Percentiles rank a stretch among this genome's conserved stretches.
Evolutionary conservation across 257 asterid genomes (phyloP).

Genomic region (Solanum peruvianum): DNA sequence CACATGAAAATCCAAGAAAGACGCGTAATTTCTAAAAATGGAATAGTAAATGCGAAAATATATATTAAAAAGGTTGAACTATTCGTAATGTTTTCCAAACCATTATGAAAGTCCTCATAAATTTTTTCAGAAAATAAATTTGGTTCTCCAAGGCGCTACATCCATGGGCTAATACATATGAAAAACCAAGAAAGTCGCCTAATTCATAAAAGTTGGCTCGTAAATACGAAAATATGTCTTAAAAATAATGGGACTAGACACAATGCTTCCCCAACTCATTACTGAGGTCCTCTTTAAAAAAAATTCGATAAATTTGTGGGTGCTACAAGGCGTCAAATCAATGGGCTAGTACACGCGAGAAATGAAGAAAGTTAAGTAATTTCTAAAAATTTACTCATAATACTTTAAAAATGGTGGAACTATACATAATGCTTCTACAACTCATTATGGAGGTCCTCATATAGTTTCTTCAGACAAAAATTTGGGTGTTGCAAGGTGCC

Average conservation of each 20-base stretch:
- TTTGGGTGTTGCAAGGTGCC: neutral
- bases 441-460: neutral
- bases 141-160: neutral
- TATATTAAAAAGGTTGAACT: too few relatives aligned
- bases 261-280: neutral
- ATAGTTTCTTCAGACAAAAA: too few relatives aligned
- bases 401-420: neutral
- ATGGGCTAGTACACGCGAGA: too few relatives aligned
- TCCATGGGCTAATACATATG: neutral
- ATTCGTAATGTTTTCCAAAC: neutral
- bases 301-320: neutral
- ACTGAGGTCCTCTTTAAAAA: too few relatives aligned
- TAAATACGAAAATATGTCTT: too few relatives aligned
- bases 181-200: accelerated
- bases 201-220: neutral
- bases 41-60: neutral
- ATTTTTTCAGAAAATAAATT: too few relatives aligned
- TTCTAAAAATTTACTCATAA: too few relatives aligned
- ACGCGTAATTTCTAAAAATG: too few relatives aligned
- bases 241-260: neutral
- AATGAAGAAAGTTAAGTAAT: too few relatives aligned
- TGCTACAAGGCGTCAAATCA: neutral
- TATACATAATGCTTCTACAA: neutral
- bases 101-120: too few relatives aligned
- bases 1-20: too few relatives aligned